A percentile compares a stretch with the other conserved stretches of the same genome.
Evolutionary conservation across 352 stramenopile species (phyloP).

Genomic region (Aphanomyces astaci): DNA sequence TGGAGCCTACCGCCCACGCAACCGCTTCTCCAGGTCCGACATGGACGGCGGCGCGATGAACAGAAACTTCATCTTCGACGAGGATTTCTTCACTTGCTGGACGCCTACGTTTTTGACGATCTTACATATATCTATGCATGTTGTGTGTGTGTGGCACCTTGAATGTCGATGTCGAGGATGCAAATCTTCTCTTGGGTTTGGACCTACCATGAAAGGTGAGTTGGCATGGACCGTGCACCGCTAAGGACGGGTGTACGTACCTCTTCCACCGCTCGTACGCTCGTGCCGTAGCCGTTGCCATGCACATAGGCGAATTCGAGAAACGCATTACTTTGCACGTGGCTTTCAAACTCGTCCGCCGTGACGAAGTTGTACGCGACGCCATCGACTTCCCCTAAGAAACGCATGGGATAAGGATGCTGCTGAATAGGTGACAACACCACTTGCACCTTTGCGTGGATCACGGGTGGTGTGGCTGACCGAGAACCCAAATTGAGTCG

Average conservation of each 20-base stretch:
- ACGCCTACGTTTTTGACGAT: conserved; percentile 53
- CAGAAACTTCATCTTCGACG: conserved; percentile 87
- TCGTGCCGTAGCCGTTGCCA: conserved; percentile 97
- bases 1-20: conserved; percentile 90
- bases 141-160: conserved; percentile 36
- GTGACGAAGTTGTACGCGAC: conserved; percentile 97
- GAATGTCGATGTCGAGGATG: conserved; percentile 98
- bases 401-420: not conserved
- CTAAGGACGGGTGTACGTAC: too few species aligned
- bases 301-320: conserved; percentile 97
- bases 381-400: conserved; percentile 86
- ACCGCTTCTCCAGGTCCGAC: conserved; percentile 89
- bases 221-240: too few species aligned
- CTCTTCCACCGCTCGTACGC: conserved; percentile 84
- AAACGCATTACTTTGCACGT: conserved; percentile 93
- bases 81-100: conserved; percentile 87
- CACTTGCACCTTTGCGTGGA: conserved; percentile 54
- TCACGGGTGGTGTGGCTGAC: conserved; percentile 96
- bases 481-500: conserved; percentile 90
- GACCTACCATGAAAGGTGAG: too few species aligned
- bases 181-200: conserved; percentile 93
- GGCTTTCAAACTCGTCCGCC: conserved; percentile 87
- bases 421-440: not conserved
- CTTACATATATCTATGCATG: not conserved
- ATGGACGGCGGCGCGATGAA: conserved; percentile 96